Evolutionary conservation across 2,329 filamentous ascomycete species (phyloP).

Genomic region (Graphium sp.): DNA sequence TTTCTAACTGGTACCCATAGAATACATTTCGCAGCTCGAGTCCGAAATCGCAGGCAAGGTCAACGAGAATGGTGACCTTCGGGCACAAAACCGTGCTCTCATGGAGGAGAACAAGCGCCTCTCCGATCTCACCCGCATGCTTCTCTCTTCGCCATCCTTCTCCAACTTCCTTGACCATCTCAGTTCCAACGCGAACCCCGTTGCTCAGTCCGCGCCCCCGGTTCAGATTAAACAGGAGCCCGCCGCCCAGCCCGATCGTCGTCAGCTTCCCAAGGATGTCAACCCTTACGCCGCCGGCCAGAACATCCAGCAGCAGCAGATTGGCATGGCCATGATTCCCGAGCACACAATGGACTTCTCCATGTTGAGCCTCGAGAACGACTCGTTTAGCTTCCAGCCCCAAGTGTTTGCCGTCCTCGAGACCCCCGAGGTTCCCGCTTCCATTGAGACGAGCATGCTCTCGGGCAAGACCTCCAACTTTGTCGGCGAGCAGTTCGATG

Average conservation of each 20-base stretch:
- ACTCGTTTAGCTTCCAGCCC: slow-evolving; percentile 43
- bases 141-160: slow-evolving; percentile 67
- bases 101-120: slow-evolving; percentile 74
- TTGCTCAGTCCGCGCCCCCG: slow-evolving; percentile 17
- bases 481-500: slow-evolving; percentile 24
- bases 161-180: slow-evolving; percentile 62
- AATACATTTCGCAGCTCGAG: slow-evolving; percentile 94
- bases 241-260: slow-evolving; percentile 21
- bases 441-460: slow-evolving; percentile 43
- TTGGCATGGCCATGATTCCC: slow-evolving; percentile 70
- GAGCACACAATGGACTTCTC: slow-evolving; percentile 64
- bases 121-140: slow-evolving; percentile 63
- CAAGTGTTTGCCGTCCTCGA: slow-evolving; percentile 61
- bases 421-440: slow-evolving; percentile 45
- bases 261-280: slow-evolving; percentile 46
- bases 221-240: slow-evolving; percentile 16
- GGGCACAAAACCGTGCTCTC: slow-evolving; percentile 65
- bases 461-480: slow-evolving; percentile 52
- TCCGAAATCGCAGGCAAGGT: slow-evolving; percentile 70
- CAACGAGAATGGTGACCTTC: slow-evolving; percentile 68
- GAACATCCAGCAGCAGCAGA: slow-evolving; percentile 44
- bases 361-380: slow-evolving; percentile 43
- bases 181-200: slow-evolving; percentile 36
- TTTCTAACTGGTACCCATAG: slow-evolving; percentile 41
- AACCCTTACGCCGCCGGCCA: slow-evolving; percentile 41